Percentiles rank a stretch among this genome's conserved stretches.
These are phyloP conservation scores for Cryptococcus sp. DNA, from an alignment of 1,284 basidiomycete species.

Conservation along the genomic window DNA sequence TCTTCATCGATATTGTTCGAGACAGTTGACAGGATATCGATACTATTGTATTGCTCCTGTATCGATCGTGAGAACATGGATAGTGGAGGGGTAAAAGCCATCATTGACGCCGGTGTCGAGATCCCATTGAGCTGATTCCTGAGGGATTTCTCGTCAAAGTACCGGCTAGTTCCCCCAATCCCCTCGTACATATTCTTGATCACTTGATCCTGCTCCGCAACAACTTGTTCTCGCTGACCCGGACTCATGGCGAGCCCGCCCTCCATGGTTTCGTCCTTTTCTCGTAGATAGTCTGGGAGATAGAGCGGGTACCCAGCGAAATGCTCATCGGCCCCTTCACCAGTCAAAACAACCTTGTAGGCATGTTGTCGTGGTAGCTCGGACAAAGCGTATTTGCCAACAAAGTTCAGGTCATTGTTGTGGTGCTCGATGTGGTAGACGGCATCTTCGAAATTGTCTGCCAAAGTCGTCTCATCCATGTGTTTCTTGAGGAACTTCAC, in stretches of 20 bases:
- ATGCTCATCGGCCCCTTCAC: slow-evolving; percentile 50
- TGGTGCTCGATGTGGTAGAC: slow-evolving; percentile 50
- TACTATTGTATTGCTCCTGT: slow-evolving; percentile 7
- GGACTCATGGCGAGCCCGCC: not conserved
- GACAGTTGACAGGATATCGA: slow-evolving; percentile 40
- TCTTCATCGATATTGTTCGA: slow-evolving; percentile 42
- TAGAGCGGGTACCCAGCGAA: slow-evolving; percentile 39
- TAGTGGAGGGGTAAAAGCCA: slow-evolving; percentile 10
- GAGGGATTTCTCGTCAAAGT: slow-evolving; percentile 2
- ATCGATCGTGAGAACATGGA: slow-evolving; percentile 41
- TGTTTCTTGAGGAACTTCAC: slow-evolving; percentile 48
- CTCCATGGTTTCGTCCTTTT: not conserved
- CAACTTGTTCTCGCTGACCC: not conserved
- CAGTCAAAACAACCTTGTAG: slow-evolving; percentile 50
- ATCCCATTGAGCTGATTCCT: not conserved
- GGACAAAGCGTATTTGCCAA: slow-evolving; percentile 47
- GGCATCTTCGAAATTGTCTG: slow-evolving; percentile 46
- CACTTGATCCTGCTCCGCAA: not conserved
- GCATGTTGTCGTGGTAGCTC: slow-evolving; percentile 48
- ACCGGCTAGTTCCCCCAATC: slow-evolving; percentile 7
- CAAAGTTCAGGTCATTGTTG: slow-evolving; percentile 45
- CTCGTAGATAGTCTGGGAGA: slow-evolving; percentile 12
- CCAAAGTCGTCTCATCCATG: slow-evolving; percentile 45
- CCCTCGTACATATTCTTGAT: slow-evolving; percentile 8
- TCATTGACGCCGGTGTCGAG: slow-evolving; percentile 4